Evolutionary conservation across 2,329 filamentous ascomycete species (phyloP).

Genomic region (Diaporthe australafricana): DNA sequence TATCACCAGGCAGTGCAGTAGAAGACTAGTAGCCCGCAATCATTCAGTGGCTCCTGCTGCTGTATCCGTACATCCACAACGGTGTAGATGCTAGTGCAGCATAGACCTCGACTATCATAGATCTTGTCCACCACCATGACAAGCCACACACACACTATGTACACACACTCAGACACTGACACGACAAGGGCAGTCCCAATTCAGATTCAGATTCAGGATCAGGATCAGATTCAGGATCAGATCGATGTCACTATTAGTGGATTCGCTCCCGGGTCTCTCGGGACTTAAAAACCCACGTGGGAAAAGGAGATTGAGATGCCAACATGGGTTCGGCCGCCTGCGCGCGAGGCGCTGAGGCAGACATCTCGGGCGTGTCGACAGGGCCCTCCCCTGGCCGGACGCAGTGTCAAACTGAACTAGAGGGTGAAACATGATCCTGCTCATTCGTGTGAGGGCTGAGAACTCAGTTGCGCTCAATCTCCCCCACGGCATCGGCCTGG

Average conservation of each 20-base stretch:
- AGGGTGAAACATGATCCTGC: conserved; percentile 25
- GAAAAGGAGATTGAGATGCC: conserved; percentile 25
- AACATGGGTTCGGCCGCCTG: conserved; percentile 16
- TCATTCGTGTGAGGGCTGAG: conserved; percentile 23
- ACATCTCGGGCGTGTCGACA: conserved; percentile 1
- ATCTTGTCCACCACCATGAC: neutral
- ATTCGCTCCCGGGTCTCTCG: conserved; percentile 14
- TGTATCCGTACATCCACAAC: neutral
- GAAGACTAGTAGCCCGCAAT: no score
- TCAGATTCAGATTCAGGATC: conserved; percentile 2
- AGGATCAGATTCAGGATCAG: neutral
- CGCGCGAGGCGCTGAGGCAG: neutral
- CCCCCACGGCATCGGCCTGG: neutral
- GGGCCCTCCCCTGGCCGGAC: conserved; percentile 20
- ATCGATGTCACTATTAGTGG: conserved; percentile 13
- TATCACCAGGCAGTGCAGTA: neutral
- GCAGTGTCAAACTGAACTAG: conserved; percentile 21
- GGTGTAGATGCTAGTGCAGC: neutral
- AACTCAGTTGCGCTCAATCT: conserved; percentile 19
- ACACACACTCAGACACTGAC: no score
- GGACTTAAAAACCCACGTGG: conserved; percentile 34
- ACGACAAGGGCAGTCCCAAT: neutral
- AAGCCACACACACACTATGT: neutral
- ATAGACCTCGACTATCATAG: neutral
- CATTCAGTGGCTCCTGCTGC: no score